Base-by-base conservation (phyloP, 2,329 filamentous ascomycete genomes). In the Aaosphaeria pasadenensis region DNA sequence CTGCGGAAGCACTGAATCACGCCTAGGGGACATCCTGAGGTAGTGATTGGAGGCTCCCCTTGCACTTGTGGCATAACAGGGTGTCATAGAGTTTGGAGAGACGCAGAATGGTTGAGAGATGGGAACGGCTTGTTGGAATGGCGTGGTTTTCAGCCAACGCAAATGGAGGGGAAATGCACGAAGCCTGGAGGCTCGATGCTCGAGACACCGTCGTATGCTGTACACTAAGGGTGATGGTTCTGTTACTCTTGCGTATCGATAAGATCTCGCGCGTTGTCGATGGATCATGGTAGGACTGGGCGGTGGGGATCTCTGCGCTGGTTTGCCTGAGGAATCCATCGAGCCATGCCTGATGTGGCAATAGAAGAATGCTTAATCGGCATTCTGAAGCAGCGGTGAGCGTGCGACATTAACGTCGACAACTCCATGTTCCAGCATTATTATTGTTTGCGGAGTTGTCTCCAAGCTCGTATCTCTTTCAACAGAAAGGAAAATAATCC, bases 161-260 rank as follows among this genome's bases (percentile, higher is more conserved):
- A 9, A 36, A 36, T 36, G 41, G 39, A 11, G 39, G 39, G 39
- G 39, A 24, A 24, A 24, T 24, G 17, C 17, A 24, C 17, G 17
- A 24, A 24, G 17, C 17, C 17, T 24, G 17, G 17, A 24, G 17
- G 17, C 17, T 24, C 17, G 17, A 24, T 24, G 17, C 17, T 24
- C 17, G 17, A 24, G 17, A 24, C 17, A 24, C 39, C 7, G 39
- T 7, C 11, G 39, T 11, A 9, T 40, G 39, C 39, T 40, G 39
- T 40, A 24, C 17, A 24, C 17, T 24, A 24, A 17, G 24, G 24
- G 11, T 17, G 39, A 32, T 43, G 40, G 11, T 30, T 28, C 32
- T 33, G 29, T 40, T 7, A 31, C 13, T 30, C 11, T 24, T 17
- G 42, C 50, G 38, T 53, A 56, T 53, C 48, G 53, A 56, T 53